Base-by-base conservation (phyloP, 139 green algal genomes). In the Gonium pectorale region DNA sequence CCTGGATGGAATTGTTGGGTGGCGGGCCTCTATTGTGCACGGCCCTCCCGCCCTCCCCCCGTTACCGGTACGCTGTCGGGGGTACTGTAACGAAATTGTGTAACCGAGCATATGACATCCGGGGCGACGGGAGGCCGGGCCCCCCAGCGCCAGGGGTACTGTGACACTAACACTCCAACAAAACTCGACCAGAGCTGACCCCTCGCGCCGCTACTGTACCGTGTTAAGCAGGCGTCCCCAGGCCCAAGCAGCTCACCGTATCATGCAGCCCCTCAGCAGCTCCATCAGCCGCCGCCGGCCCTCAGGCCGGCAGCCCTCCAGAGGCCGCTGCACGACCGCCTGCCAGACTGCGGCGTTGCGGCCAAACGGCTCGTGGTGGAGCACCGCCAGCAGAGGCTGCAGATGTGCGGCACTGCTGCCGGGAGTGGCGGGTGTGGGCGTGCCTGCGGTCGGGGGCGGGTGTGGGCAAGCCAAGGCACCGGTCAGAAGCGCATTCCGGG, bases 301-400 rank as follows among this genome's bases (percentile, higher is more conserved):
- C 85, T 87, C 87, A 27, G 60, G 70, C 37, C 54, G 37, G 22
- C 38, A 60, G 5, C 67, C 86, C 73, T 97, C 90, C 63, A 98
- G 91, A 5, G 95, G 96, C 63, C 67, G 81, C 85, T 95, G 89
- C 8, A 98, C 89, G 3, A 85, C 90, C 5, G 75, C 70, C 43
- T 96, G 85, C 92, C 91, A 97, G 56, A 89, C 68, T 22, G 41
- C 52, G 33, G 64, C 22, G 35, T 91, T 64, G 13, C 41, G 35
- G 49, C 93, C 94, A 75, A 91, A 97, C 22, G 94, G 90, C 56
- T 91, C 26, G n/a, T 97, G 90, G 52, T 91, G 91, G 49, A 99
- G 90, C 78, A 99, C 99, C 15, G 87, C 84, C 38, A 99, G 93
- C 83, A 99, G 91, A n/a, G 97, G 97, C 71, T 98, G 95, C 71